These are phyloP conservation scores for Trichoderma gracile DNA, from an alignment of 2,329 filamentous ascomycete genomes.

Conservation along the genomic window DNA sequence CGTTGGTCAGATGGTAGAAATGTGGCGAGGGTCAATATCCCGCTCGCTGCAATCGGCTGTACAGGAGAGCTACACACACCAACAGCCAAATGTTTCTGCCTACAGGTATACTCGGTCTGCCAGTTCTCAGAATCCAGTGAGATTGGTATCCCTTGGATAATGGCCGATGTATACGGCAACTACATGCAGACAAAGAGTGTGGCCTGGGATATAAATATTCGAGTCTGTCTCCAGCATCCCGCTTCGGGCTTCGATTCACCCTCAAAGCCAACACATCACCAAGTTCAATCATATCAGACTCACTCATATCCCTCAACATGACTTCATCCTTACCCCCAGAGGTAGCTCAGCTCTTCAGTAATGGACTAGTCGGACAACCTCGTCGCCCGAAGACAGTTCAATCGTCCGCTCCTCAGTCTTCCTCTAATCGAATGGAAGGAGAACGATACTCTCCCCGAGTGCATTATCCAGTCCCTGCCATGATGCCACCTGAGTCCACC, in stretches of 20 bases:
- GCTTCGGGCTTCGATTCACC: no score
- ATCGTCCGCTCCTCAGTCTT: neutral
- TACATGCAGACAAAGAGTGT: neutral
- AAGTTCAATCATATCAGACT: neutral
- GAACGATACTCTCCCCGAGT: neutral
- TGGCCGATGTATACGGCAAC: neutral
- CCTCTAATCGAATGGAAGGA: neutral
- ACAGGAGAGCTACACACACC: neutral
- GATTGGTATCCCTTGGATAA: no score
- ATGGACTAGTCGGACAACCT: neutral
- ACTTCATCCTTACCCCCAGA: neutral
- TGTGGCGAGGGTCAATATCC: no score
- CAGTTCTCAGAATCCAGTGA: no score
- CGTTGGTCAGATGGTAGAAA: no score
- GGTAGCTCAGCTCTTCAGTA: neutral
- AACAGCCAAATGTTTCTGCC: neutral
- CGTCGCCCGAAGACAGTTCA: neutral
- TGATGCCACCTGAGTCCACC: neutral
- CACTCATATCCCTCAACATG: neutral
- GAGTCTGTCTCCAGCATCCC: neutral
- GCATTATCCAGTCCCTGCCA: neutral
- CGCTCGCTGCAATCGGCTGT: neutral
- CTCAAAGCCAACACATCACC: neutral
- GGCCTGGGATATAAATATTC: neutral
- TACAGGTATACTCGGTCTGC: neutral